A percentile compares a stretch with the other conserved stretches of the same genome.
Conservation (phyloP, 2,329 filamentous ascomycete species). For the Penicillium sp. region DNA sequence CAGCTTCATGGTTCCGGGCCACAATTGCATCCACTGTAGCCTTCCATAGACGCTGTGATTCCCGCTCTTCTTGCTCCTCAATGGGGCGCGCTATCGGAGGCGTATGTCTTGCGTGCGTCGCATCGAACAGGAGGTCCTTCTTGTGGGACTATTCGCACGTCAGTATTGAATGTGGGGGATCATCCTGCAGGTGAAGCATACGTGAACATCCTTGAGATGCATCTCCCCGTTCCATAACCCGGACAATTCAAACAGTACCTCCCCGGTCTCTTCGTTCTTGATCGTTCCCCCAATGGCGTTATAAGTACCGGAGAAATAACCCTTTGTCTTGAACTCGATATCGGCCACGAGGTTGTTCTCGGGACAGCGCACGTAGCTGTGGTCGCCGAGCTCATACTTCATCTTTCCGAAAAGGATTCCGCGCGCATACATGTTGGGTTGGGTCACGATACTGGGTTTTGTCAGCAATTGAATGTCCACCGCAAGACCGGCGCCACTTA, state of each 20-base stretch:
- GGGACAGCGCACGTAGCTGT: slow-evolving; percentile 87
- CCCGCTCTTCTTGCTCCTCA: slow-evolving; percentile 80
- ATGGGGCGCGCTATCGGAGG: slow-evolving; percentile 70
- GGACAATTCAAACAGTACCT: slow-evolving; percentile 84
- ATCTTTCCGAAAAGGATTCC: slow-evolving; percentile 98
- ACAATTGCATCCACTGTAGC: slow-evolving; percentile 77
- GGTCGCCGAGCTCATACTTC: slow-evolving; percentile 98
- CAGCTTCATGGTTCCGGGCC: slow-evolving; percentile 77
- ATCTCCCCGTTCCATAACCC: slow-evolving; percentile 95
- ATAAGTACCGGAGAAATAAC: slow-evolving; percentile 93
- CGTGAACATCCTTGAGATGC: slow-evolving; percentile 77
- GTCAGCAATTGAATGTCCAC: slow-evolving; percentile 8
- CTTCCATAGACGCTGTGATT: slow-evolving; percentile 85
- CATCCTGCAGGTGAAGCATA: slow-evolving; percentile 11
- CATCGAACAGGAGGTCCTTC: slow-evolving; percentile 86
- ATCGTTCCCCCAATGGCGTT: slow-evolving; percentile 92
- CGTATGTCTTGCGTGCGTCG: slow-evolving; percentile 70
- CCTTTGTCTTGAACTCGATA: slow-evolving; percentile 97
- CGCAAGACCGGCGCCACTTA: slow-evolving; percentile 48
- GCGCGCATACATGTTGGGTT: slow-evolving; percentile 98
- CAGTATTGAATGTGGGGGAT: slow-evolving; percentile 5
- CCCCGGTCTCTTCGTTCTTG: slow-evolving; percentile 80
- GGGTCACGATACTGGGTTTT: slow-evolving; percentile 70
- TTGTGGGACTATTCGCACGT: slow-evolving; percentile 66
- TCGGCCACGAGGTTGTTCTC: slow-evolving; percentile 83